Percentiles rank a stretch among this genome's conserved stretches.
phyloP scores from a whole-genome alignment of 2,329 filamentous ascomycete species.

The Fusarium xylarioides region DNA sequence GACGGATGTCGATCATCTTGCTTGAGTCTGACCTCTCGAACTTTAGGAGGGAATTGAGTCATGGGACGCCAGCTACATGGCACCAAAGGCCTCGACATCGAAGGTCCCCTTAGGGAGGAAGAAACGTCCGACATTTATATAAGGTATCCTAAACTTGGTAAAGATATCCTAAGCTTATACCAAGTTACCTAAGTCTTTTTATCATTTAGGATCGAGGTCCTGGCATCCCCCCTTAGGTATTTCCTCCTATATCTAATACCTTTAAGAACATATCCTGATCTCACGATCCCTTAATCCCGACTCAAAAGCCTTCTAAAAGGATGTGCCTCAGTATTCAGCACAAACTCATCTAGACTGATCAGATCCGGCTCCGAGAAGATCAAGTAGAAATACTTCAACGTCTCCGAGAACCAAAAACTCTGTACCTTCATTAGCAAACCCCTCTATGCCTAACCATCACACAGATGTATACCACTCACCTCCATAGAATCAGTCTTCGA shows the following conservation, averaged over 20 bases:
- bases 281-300: neutral
- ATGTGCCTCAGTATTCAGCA: conserved; percentile 66
- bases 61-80: neutral
- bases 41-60: neutral
- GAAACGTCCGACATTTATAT: too few species aligned
- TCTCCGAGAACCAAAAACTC: conserved; percentile 78
- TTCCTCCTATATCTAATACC: too few species aligned
- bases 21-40: too few species aligned
- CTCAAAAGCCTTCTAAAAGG: conserved; percentile 43
- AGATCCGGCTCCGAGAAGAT: conserved; percentile 73
- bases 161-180: too few species aligned
- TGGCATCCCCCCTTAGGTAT: too few species aligned
- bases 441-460: too few species aligned
- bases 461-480: conserved; percentile 39
- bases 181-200: too few species aligned
- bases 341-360: conserved; percentile 73
- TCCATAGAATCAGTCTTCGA: conserved; percentile 69
- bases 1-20: rapidly evolving
- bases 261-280: too few species aligned
- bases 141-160: too few species aligned
- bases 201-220: too few species aligned
- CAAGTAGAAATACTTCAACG: conserved; percentile 78
- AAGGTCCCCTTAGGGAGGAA: too few species aligned
- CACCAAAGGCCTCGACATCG: neutral
- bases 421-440: conserved; percentile 47